Conservation (phyloP, 1,284 basidiomycete genomes). For the Irpex sp. region DNA sequence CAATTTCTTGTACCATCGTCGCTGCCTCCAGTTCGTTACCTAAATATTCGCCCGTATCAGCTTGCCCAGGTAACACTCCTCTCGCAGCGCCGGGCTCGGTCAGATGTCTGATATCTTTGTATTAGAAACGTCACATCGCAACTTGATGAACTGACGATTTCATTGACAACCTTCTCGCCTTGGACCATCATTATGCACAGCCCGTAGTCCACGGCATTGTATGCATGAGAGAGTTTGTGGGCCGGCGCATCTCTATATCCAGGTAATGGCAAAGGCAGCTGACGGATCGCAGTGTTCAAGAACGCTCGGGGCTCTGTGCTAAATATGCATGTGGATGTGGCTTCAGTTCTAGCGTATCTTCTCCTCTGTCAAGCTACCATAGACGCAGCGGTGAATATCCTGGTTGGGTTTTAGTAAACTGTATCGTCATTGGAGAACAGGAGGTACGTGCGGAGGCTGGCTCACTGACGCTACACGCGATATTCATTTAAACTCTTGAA, state of each 20-base stretch:
- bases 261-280: background rate
- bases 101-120: background rate
- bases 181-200: background rate
- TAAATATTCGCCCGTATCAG: background rate
- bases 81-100: background rate
- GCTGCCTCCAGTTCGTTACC: no score
- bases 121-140: background rate
- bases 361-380: background rate
- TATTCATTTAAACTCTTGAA: no score
- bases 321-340: background rate
- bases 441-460: no score
- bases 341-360: background rate
- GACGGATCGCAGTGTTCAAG: background rate
- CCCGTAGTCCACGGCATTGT: background rate
- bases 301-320: background rate
- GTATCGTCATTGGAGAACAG: no score
- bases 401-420: no score
- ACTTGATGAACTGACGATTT: background rate
- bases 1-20: no score
- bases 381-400: no score
- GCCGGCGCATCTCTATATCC: background rate
- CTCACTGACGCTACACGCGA: no score
- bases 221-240: background rate
- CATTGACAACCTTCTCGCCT: background rate
- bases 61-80: background rate